Conservation (phyloP, 805 yeast species). For the Scheffersomyces lignosus region DNA sequence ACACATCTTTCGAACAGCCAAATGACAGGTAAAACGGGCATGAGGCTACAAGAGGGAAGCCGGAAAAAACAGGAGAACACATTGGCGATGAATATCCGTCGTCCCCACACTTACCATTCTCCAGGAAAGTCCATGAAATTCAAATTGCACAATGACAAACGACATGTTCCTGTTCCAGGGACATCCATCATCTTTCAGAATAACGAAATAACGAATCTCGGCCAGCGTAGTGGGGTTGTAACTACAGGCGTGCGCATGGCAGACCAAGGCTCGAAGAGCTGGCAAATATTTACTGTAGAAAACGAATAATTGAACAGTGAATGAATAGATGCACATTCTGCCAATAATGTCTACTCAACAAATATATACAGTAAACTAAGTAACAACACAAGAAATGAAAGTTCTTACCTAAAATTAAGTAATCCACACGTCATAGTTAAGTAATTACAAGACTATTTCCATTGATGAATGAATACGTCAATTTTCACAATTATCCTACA, state of each 20-base stretch:
- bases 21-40: too few relatives aligned
- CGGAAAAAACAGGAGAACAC: slow-evolving; percentile 1
- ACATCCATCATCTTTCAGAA: slow-evolving; percentile 6
- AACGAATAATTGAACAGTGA: too few relatives aligned
- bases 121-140: background rate
- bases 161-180: slow-evolving; percentile 3
- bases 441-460: too few relatives aligned
- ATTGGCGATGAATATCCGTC: slow-evolving; percentile 6
- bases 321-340: too few relatives aligned
- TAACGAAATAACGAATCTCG: background rate
- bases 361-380: too few relatives aligned
- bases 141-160: background rate
- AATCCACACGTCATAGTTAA: too few relatives aligned
- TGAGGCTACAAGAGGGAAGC: too few relatives aligned
- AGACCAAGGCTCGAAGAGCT: slow-evolving; percentile 6
- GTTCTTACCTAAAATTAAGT: too few relatives aligned
- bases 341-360: too few relatives aligned
- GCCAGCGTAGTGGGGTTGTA: background rate
- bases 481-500: too few relatives aligned
- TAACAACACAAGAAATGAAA: too few relatives aligned
- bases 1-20: background rate
- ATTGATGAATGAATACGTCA: too few relatives aligned
- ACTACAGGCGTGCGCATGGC: slow-evolving; percentile 1
- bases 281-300: slow-evolving; percentile 6
- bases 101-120: background rate